These are phyloP conservation scores for Talaromyces sp. DNA, from an alignment of 2,329 filamentous ascomycete genomes.

Conservation along the genomic window DNA sequence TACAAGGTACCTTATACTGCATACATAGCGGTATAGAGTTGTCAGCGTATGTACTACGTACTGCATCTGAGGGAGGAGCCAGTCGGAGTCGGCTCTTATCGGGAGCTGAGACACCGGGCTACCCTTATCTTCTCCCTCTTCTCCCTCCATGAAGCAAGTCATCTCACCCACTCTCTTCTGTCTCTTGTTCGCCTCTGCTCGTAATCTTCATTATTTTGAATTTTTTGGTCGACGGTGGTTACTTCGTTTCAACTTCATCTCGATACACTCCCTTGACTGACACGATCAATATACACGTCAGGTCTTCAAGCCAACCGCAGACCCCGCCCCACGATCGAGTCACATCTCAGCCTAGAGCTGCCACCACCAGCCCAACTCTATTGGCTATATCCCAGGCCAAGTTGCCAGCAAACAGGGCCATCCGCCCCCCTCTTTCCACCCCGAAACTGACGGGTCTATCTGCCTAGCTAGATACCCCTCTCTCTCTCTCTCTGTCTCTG, in stretches of 20 bases:
- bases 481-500: conserved; percentile 1
- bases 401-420: conserved; percentile 9
- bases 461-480: conserved; percentile 11
- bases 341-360: conserved; percentile 7
- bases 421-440: background rate
- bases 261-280: background rate
- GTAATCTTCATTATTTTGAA: background rate
- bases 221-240: background rate
- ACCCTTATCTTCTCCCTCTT: background rate
- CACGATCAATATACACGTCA: background rate
- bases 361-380: background rate
- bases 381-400: background rate
- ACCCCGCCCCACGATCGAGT: conserved; percentile 11
- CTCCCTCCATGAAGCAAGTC: background rate
- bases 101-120: background rate
- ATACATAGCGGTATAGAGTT: background rate
- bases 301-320: background rate
- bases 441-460: conserved; percentile 5
- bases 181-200: background rate
- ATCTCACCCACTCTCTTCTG: background rate
- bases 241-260: background rate
- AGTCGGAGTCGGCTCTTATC: conserved; percentile 12
- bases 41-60: background rate
- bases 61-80: background rate
- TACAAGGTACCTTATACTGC: no score